phyloP scores from a whole-genome alignment of 2,329 filamentous ascomycete genomes.

The Annulohypoxylon truncatum region DNA sequence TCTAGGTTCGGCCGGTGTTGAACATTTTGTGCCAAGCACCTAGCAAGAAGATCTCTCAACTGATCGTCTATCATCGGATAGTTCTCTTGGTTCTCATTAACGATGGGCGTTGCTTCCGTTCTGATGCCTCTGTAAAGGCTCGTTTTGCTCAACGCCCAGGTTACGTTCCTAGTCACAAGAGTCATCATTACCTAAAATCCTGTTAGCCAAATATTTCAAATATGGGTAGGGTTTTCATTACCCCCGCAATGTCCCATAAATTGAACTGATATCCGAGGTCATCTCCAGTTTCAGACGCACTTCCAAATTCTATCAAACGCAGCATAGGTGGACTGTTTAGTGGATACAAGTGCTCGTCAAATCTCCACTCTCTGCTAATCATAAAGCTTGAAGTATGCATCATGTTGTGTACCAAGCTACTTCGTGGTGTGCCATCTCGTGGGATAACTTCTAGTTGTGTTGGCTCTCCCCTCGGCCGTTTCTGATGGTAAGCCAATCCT shows the following conservation, averaged over 20 bases:
- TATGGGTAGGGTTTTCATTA: not conserved
- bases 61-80: not conserved
- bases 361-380: not conserved
- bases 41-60: constrained; percentile 2
- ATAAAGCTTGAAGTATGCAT: not conserved
- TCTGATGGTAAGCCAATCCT: not conserved
- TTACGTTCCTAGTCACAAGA: not conserved
- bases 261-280: not conserved
- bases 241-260: not conserved
- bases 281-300: not conserved
- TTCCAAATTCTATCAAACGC: constrained; percentile 12
- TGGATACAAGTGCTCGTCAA: not conserved
- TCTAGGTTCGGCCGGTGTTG: not conserved
- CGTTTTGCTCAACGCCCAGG: no score
- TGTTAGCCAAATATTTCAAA: not conserved
- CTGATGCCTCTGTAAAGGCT: not conserved
- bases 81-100: not conserved
- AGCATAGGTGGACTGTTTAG: no score
- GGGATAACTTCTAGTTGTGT: constrained; percentile 11
- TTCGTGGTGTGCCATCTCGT: not conserved
- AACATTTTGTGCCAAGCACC: not conserved
- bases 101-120: not conserved
- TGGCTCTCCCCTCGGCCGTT: not conserved
- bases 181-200: not conserved
- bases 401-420: not conserved